Percentiles rank a stretch among this genome's conserved stretches.
Conservation (phyloP, 768 basidiomycete species). For the Rhodocollybia butyracea region DNA sequence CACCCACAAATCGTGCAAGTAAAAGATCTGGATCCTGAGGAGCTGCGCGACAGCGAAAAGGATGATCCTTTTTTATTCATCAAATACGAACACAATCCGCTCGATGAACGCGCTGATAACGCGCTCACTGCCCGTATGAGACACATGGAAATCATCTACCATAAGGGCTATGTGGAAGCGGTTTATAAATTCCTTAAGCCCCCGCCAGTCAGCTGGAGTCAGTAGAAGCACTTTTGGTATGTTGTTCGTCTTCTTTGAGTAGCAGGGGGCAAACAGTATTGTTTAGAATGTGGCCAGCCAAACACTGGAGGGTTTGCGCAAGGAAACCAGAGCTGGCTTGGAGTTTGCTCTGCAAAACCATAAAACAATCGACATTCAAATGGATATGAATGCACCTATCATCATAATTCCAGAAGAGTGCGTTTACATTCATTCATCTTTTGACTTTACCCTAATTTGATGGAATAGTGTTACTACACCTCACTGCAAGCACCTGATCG, state of each 20-base stretch:
- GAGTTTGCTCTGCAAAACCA: constrained; percentile 92
- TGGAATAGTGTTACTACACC: constrained; percentile 79
- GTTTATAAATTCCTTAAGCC: constrained; percentile 91
- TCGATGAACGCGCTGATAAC: constrained; percentile 89
- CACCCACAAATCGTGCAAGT: constrained; percentile 91
- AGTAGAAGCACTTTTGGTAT: constrained; percentile 85
- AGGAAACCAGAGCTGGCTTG: constrained; percentile 90
- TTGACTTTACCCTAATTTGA: too few species aligned
- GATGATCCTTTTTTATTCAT: constrained; percentile 79
- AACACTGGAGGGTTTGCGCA: constrained; percentile 88
- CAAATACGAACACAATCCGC: constrained; percentile 88
- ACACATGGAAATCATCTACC: constrained; percentile 96
- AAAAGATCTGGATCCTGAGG: constrained; percentile 23
- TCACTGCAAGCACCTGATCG: constrained; percentile 79
- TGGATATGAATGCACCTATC: constrained; percentile 95
- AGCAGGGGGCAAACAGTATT: constrained; percentile 7
- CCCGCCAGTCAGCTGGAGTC: constrained; percentile 94
- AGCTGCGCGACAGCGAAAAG: constrained; percentile 16
- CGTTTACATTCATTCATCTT: constrained; percentile 16
- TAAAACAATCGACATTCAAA: constrained; percentile 93
- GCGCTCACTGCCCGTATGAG: constrained; percentile 87
- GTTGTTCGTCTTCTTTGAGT: constrained; percentile 21
- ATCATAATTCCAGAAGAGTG: constrained; percentile 97
- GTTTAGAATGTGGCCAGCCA: constrained; percentile 83
- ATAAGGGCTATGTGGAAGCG: constrained; percentile 89